Percentiles rank a stretch among this genome's conserved stretches.
phyloP scores from a whole-genome alignment of 495 filamentous ascomycete species.

The Thozetella sp. region DNA sequence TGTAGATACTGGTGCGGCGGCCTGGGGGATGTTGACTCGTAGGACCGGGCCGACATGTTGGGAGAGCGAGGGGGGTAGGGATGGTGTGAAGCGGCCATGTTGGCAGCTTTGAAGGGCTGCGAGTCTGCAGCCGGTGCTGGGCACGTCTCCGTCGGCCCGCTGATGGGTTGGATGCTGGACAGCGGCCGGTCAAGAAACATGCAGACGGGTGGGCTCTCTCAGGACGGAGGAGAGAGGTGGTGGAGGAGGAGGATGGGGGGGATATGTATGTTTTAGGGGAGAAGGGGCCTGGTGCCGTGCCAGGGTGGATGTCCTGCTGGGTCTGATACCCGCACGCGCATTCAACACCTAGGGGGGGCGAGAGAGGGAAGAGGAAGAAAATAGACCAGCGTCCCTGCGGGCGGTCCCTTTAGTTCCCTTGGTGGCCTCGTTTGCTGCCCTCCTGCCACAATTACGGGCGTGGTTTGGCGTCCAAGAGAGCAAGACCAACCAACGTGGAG shows the following conservation, averaged over 20 bases:
- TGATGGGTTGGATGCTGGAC: slow-evolving; percentile 36
- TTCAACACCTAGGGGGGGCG: too few relatives aligned
- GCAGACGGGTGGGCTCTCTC: slow-evolving; percentile 32
- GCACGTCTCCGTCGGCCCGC: slow-evolving; percentile 36
- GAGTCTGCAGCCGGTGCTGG: slow-evolving; percentile 30
- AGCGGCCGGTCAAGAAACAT: slow-evolving; percentile 46
- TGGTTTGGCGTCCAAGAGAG: not conserved
- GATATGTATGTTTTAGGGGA: too few relatives aligned
- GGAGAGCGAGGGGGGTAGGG: slow-evolving; percentile 55
- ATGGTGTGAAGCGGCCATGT: slow-evolving; percentile 56
- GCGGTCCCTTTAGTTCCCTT: not conserved
- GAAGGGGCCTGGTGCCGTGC: too few relatives aligned
- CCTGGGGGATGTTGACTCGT: slow-evolving; percentile 56
- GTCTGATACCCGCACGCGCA: too few relatives aligned
- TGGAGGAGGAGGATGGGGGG: slow-evolving; percentile 7
- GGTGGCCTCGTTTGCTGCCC: not conserved
- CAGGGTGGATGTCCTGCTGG: too few relatives aligned
- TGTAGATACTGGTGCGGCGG: slow-evolving; percentile 42
- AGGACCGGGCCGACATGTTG: slow-evolving; percentile 51
- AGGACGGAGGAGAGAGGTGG: slow-evolving; percentile 7
- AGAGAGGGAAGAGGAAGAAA: not conserved
- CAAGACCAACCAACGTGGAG: not conserved
- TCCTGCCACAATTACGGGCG: not conserved
- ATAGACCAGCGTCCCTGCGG: not conserved
- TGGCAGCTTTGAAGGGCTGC: slow-evolving; percentile 28